Base-by-base conservation (phyloP, 352 stramenopile species). In the Pythium aristosporum region DNA sequence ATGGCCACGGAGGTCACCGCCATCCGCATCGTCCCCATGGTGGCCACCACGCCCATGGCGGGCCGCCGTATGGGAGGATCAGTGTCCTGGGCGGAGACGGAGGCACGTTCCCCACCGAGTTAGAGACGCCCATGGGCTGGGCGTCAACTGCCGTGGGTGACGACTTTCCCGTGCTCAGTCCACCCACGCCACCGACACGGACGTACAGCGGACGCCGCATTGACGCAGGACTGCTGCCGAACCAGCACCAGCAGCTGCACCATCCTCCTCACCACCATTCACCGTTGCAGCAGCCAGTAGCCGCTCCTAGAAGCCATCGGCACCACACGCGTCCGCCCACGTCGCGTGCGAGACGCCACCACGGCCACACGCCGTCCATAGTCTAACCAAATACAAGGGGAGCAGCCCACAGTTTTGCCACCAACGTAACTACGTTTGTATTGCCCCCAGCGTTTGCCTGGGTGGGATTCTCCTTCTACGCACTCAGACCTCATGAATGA, bases 81-180 rank as follows among this genome's bases (percentile, higher is more conserved):
- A 56, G 43, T 47, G 47, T 63, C 3, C 46, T 63, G 2, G 57
- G 57, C 9, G 56, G 53, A 15, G 44, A 32, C 5, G 46, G 16
- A 11, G 59, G 59, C 21, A 68, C 61, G 53, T 68, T 57, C 44
- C 61, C 61, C 18, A 42, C 61, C 18, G 61, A 68, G 20, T 28
- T 68, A 7, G 61, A 68, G 61, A 68, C 61, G 32, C 61, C 61
- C 1, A 61, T 68, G 51, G 61, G 42, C 5, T 55, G 43, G 43
- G 48, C 32, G 32, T 5, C 32, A 9, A 23, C 52, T 1, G 44
- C 53, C 13, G 51, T 61, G 23, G 44, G 36, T 36, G 53, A 62
- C 16, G 47, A 57, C 18, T 41, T 59, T 13, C 36, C 58, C 1
- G 50, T 59, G 36, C 58, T 54, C 25, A 65, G 39, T 30, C 58